Percentiles rank a stretch among this genome's conserved stretches.
These are phyloP conservation scores for Phaeosphaeriaceae sp. DNA, from an alignment of 2,329 filamentous ascomycete species.

Conservation along the genomic window DNA sequence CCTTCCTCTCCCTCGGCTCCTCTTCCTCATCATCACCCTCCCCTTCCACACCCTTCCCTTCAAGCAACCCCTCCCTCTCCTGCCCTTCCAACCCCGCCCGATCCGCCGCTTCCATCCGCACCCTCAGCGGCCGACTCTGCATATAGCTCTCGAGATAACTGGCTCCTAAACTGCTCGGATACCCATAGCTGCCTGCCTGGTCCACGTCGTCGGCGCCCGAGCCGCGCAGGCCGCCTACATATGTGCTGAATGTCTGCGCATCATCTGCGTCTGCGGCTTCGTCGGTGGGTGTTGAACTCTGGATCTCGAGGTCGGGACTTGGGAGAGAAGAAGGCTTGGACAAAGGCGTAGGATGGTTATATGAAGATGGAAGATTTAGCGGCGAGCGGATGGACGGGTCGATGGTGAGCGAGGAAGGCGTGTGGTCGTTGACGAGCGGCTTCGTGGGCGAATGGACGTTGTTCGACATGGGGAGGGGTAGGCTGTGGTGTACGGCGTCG, in stretches of 20 bases:
- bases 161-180: conserved; percentile 43
- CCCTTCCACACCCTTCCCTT: conserved; percentile 7
- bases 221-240: conserved; percentile 45
- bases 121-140: conserved; percentile 43
- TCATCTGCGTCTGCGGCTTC: conserved; percentile 22
- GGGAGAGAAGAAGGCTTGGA: too few species aligned
- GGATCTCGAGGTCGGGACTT: background rate
- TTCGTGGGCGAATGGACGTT: conserved; percentile 31
- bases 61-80: conserved; percentile 28
- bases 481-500: conserved; percentile 38
- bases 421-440: conserved; percentile 15
- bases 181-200: conserved; percentile 43
- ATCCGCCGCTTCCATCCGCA: conserved; percentile 44
- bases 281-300: conserved; percentile 27
- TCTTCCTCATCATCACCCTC: conserved; percentile 1
- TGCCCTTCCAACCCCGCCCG: conserved; percentile 33
- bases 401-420: conserved; percentile 19
- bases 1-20: conserved; percentile 16
- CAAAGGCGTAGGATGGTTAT: conserved; percentile 1
- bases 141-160: conserved; percentile 50
- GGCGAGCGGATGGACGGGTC: conserved; percentile 16
- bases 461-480: conserved; percentile 30
- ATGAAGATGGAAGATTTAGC: conserved; percentile 10
- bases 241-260: conserved; percentile 30
- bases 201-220: conserved; percentile 44